Evolutionary conservation across 73 alveolate genomes (phyloP).

Genomic region (Paramecium octaurelia): DNA sequence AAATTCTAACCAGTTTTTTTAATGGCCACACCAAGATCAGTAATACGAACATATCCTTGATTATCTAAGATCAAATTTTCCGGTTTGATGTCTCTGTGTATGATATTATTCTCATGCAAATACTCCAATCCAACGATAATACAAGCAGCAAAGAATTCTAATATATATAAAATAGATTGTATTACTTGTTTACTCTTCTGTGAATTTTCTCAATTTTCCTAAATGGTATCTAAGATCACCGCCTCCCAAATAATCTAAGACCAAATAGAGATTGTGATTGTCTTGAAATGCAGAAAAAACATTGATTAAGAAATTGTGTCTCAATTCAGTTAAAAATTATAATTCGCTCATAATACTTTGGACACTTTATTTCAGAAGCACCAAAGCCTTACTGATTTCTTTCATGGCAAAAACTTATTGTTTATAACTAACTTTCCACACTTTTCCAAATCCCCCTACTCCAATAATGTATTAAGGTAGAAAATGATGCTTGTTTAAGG

Average conservation of each 20-base stretch:
- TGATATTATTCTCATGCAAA: constrained; percentile 83
- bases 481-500: neutral
- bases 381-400: constrained; percentile 74
- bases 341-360: constrained; percentile 70
- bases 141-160: constrained; percentile 89
- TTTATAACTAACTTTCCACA: constrained; percentile 77
- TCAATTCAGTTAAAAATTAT: constrained; percentile 65
- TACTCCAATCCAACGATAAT: constrained; percentile 89
- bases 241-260: constrained; percentile 74
- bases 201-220: constrained; percentile 59
- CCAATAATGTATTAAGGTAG: constrained; percentile 62
- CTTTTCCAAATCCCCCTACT: constrained; percentile 82
- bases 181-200: constrained; percentile 76
- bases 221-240: constrained; percentile 80
- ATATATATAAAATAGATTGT: neutral
- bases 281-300: constrained; percentile 76
- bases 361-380: constrained; percentile 74
- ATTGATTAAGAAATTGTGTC: constrained; percentile 75
- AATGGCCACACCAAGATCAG: constrained; percentile 96
- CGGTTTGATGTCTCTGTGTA: constrained; percentile 97
- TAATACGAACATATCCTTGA: constrained; percentile 88
- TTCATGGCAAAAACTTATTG: constrained; percentile 70
- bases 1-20: constrained; percentile 82
- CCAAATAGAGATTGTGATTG: constrained; percentile 67
- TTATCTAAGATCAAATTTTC: constrained; percentile 92